phyloP scores from a whole-genome alignment of 225 moss, liverwort and hornwort genomes.

The Marchantia polymorpha region DNA sequence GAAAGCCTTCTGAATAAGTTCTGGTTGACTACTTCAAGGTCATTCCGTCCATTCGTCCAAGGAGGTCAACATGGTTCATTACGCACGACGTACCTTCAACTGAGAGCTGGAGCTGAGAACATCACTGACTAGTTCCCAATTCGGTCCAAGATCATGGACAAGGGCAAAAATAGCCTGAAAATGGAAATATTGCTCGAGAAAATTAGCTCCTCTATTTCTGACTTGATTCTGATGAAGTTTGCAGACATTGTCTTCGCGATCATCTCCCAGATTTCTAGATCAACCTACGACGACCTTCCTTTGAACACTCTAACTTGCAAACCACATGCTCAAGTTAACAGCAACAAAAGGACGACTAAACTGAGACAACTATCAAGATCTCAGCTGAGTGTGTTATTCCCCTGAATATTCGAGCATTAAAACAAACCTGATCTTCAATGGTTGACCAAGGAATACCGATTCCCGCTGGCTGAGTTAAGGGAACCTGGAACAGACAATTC shows the following conservation, averaged over 20 bases:
- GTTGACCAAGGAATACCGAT: slow-evolving; percentile 80
- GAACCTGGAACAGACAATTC: slow-evolving; percentile 44
- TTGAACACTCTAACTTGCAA: too few species aligned
- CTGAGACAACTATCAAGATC: too few species aligned
- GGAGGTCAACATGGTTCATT: not conserved
- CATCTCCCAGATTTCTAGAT: too few species aligned
- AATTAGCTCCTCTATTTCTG: too few species aligned
- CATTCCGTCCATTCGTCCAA: not conserved
- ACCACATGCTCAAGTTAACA: too few species aligned
- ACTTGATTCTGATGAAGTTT: too few species aligned
- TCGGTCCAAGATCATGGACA: slow-evolving; percentile 75
- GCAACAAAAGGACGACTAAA: too few species aligned
- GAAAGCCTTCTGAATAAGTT: too few species aligned
- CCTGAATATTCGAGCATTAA: not conserved
- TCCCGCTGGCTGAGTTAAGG: slow-evolving; percentile 48
- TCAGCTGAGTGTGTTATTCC: too few species aligned
- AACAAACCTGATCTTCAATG: slow-evolving; percentile 74
- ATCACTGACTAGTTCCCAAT: slow-evolving; percentile 87
- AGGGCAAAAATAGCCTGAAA: slow-evolving; percentile 74
- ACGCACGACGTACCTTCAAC: slow-evolving; percentile 53
- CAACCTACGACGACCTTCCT: too few species aligned
- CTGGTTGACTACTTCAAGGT: not conserved
- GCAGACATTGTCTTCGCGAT: too few species aligned
- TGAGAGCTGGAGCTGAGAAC: slow-evolving; percentile 84
- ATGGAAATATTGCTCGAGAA: not conserved